Conservation (phyloP, 2,329 filamentous ascomycete genomes). For the Eurotiales sp. region DNA sequence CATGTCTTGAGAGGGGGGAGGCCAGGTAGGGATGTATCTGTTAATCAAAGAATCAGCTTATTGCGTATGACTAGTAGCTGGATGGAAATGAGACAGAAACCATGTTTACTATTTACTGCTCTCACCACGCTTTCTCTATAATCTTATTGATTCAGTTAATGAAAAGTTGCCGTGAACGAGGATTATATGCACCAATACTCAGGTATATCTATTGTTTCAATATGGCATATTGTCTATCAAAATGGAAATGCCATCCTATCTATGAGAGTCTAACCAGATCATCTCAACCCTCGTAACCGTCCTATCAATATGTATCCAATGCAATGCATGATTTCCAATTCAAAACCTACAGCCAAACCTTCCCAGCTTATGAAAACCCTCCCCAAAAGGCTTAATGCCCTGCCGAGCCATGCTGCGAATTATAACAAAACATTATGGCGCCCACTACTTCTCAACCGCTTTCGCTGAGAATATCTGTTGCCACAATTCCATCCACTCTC, state of each 20-base stretch:
- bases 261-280: not conserved
- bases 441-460: constrained; percentile 1
- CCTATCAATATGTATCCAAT: not conserved
- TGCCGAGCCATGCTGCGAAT: no score
- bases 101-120: no score
- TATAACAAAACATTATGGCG: not conserved
- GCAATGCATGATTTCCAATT: not conserved
- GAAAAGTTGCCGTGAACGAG: no score
- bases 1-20: not conserved
- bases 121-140: no score
- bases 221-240: not conserved
- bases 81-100: not conserved
- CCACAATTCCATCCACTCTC: constrained; percentile 72
- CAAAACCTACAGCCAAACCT: no score
- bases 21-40: not conserved
- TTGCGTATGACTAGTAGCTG: not conserved
- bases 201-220: not conserved
- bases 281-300: not conserved
- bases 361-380: no score
- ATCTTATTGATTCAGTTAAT: no score
- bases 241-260: not conserved
- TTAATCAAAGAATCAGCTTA: no score
- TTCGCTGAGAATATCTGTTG: constrained; percentile 59
- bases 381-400: not conserved
- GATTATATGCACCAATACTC: not conserved